These are phyloP conservation scores for Bipolaris zeicola DNA, from an alignment of 2,329 filamentous ascomycete genomes.

Conservation along the genomic window DNA sequence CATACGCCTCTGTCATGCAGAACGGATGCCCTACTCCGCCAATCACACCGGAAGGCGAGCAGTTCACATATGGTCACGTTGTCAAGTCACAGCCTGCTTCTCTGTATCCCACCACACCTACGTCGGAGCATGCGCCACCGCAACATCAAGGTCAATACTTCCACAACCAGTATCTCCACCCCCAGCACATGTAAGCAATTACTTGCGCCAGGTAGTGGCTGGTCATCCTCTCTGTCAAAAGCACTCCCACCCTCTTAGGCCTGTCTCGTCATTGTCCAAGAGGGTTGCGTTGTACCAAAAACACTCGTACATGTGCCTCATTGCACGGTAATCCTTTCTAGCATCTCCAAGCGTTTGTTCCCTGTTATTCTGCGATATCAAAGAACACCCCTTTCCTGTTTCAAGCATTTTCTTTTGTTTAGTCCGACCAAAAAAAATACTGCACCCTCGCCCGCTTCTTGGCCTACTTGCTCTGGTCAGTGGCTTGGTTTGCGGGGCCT, in stretches of 20 bases:
- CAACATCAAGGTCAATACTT: slow-evolving; percentile 45
- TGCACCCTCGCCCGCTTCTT: slow-evolving; percentile 24
- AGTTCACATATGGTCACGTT: slow-evolving; percentile 38
- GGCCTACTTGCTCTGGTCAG: slow-evolving; percentile 14
- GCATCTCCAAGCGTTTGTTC: slow-evolving; percentile 48
- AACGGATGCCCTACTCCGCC: slow-evolving; percentile 84
- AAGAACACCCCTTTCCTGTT: slow-evolving; percentile 39
- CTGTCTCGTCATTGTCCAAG: slow-evolving; percentile 19
- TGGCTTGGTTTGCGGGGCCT: slow-evolving; percentile 21
- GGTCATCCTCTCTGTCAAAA: slow-evolving; percentile 25
- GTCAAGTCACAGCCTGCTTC: slow-evolving; percentile 37
- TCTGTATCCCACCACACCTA: slow-evolving; percentile 48
- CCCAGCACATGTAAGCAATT: slow-evolving; percentile 42
- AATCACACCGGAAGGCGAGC: slow-evolving; percentile 74
- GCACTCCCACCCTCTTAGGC: slow-evolving; percentile 16
- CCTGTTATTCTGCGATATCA: slow-evolving; percentile 41
- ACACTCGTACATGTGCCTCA: slow-evolving; percentile 47
- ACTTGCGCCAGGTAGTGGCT: slow-evolving; percentile 17
- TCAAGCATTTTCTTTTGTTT: slow-evolving; percentile 46
- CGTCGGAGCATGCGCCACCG: slow-evolving; percentile 41
- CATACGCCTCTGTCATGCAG: slow-evolving; percentile 65
- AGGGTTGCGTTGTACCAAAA: slow-evolving; percentile 46
- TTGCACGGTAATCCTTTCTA: slow-evolving; percentile 45
- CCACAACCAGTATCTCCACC: slow-evolving; percentile 43
- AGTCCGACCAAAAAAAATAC: slow-evolving; percentile 29